Evolutionary conservation across 1,139 yeast genomes (phyloP).

Genomic region (Pichia sp.): DNA sequence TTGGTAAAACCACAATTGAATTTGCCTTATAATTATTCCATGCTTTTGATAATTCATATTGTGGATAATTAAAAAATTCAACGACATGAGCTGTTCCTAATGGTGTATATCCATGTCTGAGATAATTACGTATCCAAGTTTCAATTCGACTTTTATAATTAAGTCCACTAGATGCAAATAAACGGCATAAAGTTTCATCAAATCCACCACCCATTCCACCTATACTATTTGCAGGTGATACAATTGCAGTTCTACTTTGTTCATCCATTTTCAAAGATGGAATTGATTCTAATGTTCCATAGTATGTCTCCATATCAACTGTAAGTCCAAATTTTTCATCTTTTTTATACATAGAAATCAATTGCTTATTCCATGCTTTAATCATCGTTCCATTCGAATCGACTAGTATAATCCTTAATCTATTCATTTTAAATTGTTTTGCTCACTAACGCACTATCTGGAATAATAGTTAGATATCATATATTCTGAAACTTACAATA

Average conservation of each 20-base stretch:
- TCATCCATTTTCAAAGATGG: neutral
- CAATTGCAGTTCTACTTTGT: slow-evolving; percentile 27
- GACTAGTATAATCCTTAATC: slow-evolving; percentile 2
- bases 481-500: too few species aligned
- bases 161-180: slow-evolving; percentile 21
- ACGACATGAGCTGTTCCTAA: slow-evolving; percentile 29
- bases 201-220: slow-evolving; percentile 50
- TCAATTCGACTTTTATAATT: slow-evolving; percentile 18
- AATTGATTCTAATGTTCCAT: slow-evolving; percentile 2
- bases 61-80: slow-evolving; percentile 19
- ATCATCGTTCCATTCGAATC: slow-evolving; percentile 2
- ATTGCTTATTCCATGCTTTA: slow-evolving; percentile 7
- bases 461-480: too few species aligned
- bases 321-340: neutral
- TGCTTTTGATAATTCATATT: slow-evolving; percentile 22
- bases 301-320: slow-evolving; percentile 1
- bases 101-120: slow-evolving; percentile 31
- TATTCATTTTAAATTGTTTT: neutral
- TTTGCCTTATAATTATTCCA: slow-evolving; percentile 27
- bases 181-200: slow-evolving; percentile 37
- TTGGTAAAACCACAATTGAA: slow-evolving; percentile 41
- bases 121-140: slow-evolving; percentile 12
- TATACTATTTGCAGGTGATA: slow-evolving; percentile 50
- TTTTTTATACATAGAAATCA: neutral
- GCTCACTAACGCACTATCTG: too few species aligned